Evolutionary conservation across 176 grass and related monocot genomes (phyloP), one percentile per base, ranked within the genome.

Genomic region (Lolium multiflorum): DNA sequence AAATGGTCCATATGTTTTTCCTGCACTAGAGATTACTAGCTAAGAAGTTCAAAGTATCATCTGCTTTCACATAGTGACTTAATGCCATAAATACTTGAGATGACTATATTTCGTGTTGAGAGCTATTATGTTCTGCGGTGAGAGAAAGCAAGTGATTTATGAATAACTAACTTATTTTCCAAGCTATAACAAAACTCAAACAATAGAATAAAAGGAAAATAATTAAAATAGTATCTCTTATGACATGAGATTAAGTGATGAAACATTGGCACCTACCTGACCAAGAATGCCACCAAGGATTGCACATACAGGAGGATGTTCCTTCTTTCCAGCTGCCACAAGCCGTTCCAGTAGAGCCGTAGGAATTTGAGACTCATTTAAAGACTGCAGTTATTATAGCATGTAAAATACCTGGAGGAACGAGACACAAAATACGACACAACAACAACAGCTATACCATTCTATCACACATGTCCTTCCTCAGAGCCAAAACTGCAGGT

Each of bases 281-380:
- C 97, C 97, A 82, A 99, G 90, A 87, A 99, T 94, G 84, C 97
- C 97, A n/a, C 94, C 97, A 18, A 99, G 89, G 64, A 97, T 93
- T 41, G 97, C 90, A 90, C 94, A 97, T 46, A 97, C 92, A 82
- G 97, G 88, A 51, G 97, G 94, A 87, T 94, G 79, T 77, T 94
- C 87, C 74, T 93, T 94, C 65, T 82, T 90, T 82, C 97, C 94
- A 68, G 90, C 90, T 62, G 83, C 76, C 85, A 99, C 28, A 81
- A 99, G 76, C 25, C 89, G 88, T 74, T 97, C 89, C 65, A 99
- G 48, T 11, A 97, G 90, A 88, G 54, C 72, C 24, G 82, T 83
- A 52, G 89, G 90, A 75, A 99, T 57, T 79, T 91, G 80, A 60
- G 90, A 93, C 86, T 97, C 97, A 24, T 88, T 91, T 47, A 97